Evolutionary conservation across 768 basidiomycete genomes (phyloP).

Genomic region (Tylopilus plumbeoviolaceoides): DNA sequence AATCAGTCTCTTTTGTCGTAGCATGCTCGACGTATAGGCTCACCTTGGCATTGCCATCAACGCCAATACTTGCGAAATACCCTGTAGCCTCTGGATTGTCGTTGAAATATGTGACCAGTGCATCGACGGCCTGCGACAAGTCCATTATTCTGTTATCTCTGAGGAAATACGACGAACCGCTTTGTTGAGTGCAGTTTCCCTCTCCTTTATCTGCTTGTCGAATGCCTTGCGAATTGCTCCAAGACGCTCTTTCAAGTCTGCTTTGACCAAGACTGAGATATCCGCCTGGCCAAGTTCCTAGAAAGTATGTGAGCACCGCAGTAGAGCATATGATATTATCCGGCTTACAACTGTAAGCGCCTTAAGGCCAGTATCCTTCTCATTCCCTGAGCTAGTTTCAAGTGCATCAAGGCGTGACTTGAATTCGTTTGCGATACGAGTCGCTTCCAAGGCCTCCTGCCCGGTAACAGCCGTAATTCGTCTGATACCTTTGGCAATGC

Average conservation of each 20-base stretch:
- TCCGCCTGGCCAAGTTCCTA: constrained; percentile 89
- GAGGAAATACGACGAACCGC: constrained; percentile 42
- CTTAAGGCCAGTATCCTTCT: constrained; percentile 88
- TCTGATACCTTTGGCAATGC: constrained; percentile 97
- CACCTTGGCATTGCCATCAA: constrained; percentile 86
- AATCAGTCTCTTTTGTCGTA: neutral
- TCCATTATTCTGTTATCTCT: neutral
- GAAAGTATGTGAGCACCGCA: neutral
- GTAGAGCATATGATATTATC: neutral
- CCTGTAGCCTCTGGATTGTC: constrained; percentile 66
- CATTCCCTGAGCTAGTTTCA: constrained; percentile 60
- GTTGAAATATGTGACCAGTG: constrained; percentile 68
- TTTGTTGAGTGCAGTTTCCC: constrained; percentile 72
- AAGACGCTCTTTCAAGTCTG: constrained; percentile 72
- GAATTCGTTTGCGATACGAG: constrained; percentile 60
- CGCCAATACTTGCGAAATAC: constrained; percentile 69
- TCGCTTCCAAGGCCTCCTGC: constrained; percentile 83
- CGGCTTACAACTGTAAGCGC: constrained; percentile 64
- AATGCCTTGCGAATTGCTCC: constrained; percentile 72
- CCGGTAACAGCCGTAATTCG: constrained; percentile 94
- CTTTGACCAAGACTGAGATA: constrained; percentile 83
- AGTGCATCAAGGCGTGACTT: constrained; percentile 59
- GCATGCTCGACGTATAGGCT: neutral
- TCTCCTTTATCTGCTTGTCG: constrained; percentile 82
- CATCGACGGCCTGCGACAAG: constrained; percentile 58